Base-by-base conservation (phyloP, 2,329 filamentous ascomycete genomes). In the Xylariaceae sp. region DNA sequence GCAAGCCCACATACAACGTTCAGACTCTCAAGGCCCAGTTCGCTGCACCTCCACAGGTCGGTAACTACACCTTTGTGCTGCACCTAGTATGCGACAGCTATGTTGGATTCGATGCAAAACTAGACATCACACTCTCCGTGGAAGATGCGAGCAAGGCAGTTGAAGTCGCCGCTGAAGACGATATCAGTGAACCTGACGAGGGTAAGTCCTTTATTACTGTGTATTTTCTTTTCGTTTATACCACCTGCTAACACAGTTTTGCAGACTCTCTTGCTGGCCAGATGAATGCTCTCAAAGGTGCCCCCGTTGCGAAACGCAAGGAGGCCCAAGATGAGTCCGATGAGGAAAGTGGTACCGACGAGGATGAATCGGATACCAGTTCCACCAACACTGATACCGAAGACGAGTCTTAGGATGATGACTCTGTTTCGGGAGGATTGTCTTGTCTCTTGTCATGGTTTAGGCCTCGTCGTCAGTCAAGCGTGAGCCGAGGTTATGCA, bases 11-110 rank as follows among this genome's bases (percentile, higher is more conserved):
- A 1, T 99, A 90, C 77, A 88, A 92, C 69, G 88, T 99, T 77
- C 92, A 97, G 75, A 99, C 94, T 2, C 80, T 97, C 70, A 97
- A 96, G 81, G 93, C 95, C 73, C 91, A 97, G 73, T 99, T 99
- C 75, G 90, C 93, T 65, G 93, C 94, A 1, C 94, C 94, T 49
- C 92, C 93, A 23, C 90, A 96, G 72, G 84, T 90, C 4, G 94
- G 93, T 51, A 88, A 92, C 73, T 99, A 96, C 77, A 92, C 89
- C 1, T 99, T 99, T 72, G 88, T 92, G 62, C 89, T 97, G 86
- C 88, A 97, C 74, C 80, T 97, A 64, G 81, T 97, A 56, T 97
- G 92, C 71, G 94, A 99, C 75, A 92, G 90, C 71, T 99, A 99
- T 69, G 81, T 99, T 51, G 94, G 94, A 51, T 91, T 97, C 66